Evolutionary conservation across 495 filamentous ascomycete species (phyloP).

Genomic region (Xylaria cubensis): DNA sequence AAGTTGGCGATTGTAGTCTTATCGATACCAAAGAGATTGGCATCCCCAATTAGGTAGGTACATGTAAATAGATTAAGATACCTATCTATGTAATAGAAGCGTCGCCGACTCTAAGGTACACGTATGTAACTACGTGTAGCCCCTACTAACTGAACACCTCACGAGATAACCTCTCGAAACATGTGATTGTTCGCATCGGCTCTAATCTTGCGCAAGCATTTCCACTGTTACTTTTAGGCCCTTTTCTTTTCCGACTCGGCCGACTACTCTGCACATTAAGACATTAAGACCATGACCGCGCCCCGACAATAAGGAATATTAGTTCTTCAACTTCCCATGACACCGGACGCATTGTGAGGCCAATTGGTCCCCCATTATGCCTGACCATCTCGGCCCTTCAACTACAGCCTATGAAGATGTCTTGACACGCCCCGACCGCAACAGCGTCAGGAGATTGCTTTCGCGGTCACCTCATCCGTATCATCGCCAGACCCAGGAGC

Average conservation of each 20-base stretch:
- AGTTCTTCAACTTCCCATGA: constrained; percentile 18
- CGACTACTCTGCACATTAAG: background rate
- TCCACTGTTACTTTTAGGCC: background rate
- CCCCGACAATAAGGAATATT: background rate
- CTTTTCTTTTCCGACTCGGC: background rate
- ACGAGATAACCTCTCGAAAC: constrained; percentile 4
- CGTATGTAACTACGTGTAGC: background rate
- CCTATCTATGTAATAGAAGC: background rate
- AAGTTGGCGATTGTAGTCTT: background rate
- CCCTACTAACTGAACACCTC: background rate
- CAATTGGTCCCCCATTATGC: constrained; percentile 41
- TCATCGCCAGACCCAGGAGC: constrained; percentile 60
- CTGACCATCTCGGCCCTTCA: constrained; percentile 49
- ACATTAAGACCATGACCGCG: background rate
- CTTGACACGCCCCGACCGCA: constrained; percentile 20
- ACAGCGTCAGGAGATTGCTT: constrained; percentile 57
- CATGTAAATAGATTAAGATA: background rate
- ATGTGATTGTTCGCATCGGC: constrained; percentile 20
- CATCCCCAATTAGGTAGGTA: background rate
- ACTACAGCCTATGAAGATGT: constrained; percentile 27
- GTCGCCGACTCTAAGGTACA: background rate
- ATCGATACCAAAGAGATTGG: background rate
- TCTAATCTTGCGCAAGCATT: constrained; percentile 9
- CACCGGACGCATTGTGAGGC: constrained; percentile 20
- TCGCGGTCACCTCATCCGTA: constrained; percentile 84